These are phyloP conservation scores for Penicillium malachiteum DNA, from an alignment of 495 filamentous ascomycete species.

Conservation along the genomic window DNA sequence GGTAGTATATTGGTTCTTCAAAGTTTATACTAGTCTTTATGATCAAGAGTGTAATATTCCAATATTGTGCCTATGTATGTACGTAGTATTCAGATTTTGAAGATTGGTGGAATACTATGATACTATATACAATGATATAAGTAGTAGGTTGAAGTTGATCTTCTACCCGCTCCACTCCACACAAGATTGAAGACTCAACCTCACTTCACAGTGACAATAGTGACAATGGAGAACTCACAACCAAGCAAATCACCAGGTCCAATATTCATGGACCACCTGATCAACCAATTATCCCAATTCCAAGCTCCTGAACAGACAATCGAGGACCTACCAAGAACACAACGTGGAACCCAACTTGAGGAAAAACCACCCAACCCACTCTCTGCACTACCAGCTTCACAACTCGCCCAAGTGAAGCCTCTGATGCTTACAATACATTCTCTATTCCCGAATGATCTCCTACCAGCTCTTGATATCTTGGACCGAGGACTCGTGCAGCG, in stretches of 20 bases:
- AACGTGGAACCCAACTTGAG: neutral
- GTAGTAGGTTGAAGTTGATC: too few relatives aligned
- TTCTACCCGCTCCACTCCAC: too few relatives aligned
- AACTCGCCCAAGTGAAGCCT: conserved; percentile 32
- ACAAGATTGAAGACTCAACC: too few relatives aligned
- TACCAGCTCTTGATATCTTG: conserved; percentile 79
- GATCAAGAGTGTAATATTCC: too few relatives aligned
- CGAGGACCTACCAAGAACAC: conserved; percentile 6
- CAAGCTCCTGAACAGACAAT: neutral
- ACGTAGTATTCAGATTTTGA: too few relatives aligned
- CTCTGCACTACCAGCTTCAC: conserved; percentile 17
- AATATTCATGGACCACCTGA: conserved; percentile 32
- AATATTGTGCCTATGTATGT: too few relatives aligned
- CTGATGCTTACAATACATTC: conserved; percentile 54
- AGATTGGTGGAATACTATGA: too few relatives aligned
- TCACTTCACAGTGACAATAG: too few relatives aligned
- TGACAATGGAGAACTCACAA: neutral
- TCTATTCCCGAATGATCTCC: conserved; percentile 54
- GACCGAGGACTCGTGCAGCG: conserved; percentile 67
- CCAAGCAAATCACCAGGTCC: neutral
- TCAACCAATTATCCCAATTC: conserved; percentile 22
- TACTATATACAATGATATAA: too few relatives aligned
- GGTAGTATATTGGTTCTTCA: too few relatives aligned
- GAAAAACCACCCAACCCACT: conserved; percentile 19
- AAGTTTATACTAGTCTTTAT: too few relatives aligned